phyloP scores from a whole-genome alignment of 805 yeast genomes.

The Candida glaebosa region DNA sequence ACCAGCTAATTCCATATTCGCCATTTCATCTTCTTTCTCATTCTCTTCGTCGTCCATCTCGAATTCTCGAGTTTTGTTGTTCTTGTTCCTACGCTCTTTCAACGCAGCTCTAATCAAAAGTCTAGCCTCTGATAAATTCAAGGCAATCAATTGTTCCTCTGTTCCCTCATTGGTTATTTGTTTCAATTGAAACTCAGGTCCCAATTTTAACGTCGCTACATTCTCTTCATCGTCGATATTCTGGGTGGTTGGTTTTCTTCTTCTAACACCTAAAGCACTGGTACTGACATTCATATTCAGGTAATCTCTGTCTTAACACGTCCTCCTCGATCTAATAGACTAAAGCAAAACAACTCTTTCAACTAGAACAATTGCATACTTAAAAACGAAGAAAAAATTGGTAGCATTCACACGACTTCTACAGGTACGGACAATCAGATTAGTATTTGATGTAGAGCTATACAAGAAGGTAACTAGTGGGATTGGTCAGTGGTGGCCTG shows the following conservation, averaged over 20 bases:
- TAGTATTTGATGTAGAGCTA: too few species aligned
- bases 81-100: constrained; percentile 51
- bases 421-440: background rate
- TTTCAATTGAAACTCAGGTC: constrained; percentile 84
- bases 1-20: constrained; percentile 50
- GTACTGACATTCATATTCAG: constrained; percentile 77
- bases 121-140: constrained; percentile 87
- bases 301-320: background rate
- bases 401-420: background rate
- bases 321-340: too few species aligned
- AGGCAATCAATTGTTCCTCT: constrained; percentile 71
- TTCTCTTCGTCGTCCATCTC: constrained; percentile 31
- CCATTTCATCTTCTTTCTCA: constrained; percentile 43
- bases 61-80: constrained; percentile 16
- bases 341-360: too few species aligned
- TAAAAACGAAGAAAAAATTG: background rate
- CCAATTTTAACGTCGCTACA: constrained; percentile 80
- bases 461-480: background rate
- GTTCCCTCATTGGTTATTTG: constrained; percentile 82
- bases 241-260: constrained; percentile 57
- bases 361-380: background rate
- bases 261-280: constrained; percentile 79
- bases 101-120: constrained; percentile 87
- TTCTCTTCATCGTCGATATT: constrained; percentile 87
- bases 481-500: background rate